Base-by-base conservation (phyloP, 352 stramenopile species). In the Pythium brachiatum region DNA sequence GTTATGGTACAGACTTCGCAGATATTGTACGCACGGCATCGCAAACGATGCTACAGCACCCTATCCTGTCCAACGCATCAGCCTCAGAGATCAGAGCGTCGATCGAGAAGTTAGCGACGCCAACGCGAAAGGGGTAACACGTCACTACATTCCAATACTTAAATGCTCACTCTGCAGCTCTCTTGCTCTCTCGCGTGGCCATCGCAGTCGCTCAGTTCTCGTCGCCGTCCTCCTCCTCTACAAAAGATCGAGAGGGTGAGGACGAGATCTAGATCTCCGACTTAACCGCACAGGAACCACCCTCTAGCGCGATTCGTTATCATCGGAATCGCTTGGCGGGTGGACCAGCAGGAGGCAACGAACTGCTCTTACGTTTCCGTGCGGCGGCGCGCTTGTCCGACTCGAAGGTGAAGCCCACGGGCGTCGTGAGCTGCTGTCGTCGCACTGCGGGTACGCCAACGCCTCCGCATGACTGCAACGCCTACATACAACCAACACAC, bases 381-480 rank as follows among this genome's bases (percentile, higher is more conserved):
- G 46, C 21, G 4, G 53, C 71, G 11, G 71, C 77, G 16, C 81
- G 78, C 62, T 86, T 90, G 62, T 92, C 80, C 29, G 83, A 82
- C 59, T 87, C 75, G 60, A 92, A 79, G 25, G 79, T 70, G 48
- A 92, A 92, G 25, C 70, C 80, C 31, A 89, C 64, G 11, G 83
- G 83, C 47, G 70, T 83, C 26, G 83, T 92, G 12, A 92, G 77
- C 50, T 84, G 83, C 41, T 76, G 71, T 36, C 75, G 83, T 55
- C 83, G 78, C 61, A 92, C 77, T 1, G 80, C 80, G 13, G 83
- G 83, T 29, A 92, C 78, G 12, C 83, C 83, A 13, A 90, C 60
- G 11, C 79, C 79, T n/a, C 83, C 83, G 59, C 73, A 79, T 11
- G 78, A 76, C 23, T 77, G 73, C n/a, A 92, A 54, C 2, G 83